Evolutionary conservation across 352 stramenopile species (phyloP).

Genomic region (Globisporangium heterothallicum): DNA sequence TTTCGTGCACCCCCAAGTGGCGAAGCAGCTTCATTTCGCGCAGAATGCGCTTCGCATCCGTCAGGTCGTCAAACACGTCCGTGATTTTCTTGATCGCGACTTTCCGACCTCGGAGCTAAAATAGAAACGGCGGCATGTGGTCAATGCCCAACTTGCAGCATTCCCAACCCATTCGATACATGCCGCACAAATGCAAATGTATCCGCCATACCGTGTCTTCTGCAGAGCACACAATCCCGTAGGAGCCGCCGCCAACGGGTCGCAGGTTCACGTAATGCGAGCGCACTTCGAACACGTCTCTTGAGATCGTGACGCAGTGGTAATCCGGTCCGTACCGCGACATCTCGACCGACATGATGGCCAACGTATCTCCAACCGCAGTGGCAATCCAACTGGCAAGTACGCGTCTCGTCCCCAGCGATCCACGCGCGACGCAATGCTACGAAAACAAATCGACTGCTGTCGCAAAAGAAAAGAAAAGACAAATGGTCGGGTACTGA

Average conservation of each 20-base stretch:
- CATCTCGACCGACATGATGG: constrained; percentile 50
- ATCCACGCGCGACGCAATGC: background rate
- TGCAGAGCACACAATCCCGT: constrained; percentile 90
- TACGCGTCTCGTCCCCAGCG: background rate
- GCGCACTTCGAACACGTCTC: constrained; percentile 79
- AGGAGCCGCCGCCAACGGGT: constrained; percentile 81
- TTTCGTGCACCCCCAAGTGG: constrained; percentile 88
- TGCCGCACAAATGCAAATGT: background rate
- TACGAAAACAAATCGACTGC: too few relatives aligned
- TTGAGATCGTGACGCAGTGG: constrained; percentile 77
- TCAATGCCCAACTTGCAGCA: background rate
- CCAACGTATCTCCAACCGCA: background rate
- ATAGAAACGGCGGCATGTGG: background rate
- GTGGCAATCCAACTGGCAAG: too few relatives aligned
- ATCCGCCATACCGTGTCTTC: constrained; percentile 73
- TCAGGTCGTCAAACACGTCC: constrained; percentile 89
- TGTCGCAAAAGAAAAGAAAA: too few relatives aligned
- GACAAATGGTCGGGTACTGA: too few relatives aligned
- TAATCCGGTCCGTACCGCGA: constrained; percentile 76
- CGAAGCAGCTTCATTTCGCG: constrained; percentile 91
- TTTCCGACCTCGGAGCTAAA: constrained; percentile 73
- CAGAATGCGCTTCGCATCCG: constrained; percentile 91
- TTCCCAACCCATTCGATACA: background rate
- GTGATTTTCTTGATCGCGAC: constrained; percentile 92
- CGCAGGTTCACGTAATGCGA: constrained; percentile 79